A percentile compares a stretch with the other conserved stretches of the same genome.
Evolutionary conservation across 2,329 filamentous ascomycete genomes (phyloP).

Genomic region (Aureobasidium leucospermi): DNA sequence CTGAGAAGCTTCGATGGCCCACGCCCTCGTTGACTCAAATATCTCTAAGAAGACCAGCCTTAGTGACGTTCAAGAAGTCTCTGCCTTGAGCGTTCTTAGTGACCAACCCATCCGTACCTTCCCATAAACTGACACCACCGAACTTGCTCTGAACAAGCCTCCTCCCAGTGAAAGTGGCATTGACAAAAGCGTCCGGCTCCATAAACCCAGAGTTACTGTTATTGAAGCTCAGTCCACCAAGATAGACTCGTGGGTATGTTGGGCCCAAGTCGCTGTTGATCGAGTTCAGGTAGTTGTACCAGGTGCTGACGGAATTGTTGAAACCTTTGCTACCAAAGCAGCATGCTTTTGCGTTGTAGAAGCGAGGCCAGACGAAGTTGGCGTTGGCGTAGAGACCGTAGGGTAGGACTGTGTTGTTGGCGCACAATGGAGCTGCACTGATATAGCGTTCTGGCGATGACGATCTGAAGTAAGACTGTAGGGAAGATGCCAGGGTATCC

Average conservation of each 20-base stretch:
- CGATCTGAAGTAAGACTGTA: slow-evolving; percentile 4
- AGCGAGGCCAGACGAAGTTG: slow-evolving; percentile 15
- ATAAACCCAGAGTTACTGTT: not conserved
- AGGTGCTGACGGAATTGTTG: slow-evolving; percentile 5
- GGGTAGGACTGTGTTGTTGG: slow-evolving; percentile 9
- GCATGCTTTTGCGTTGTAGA: slow-evolving; percentile 13
- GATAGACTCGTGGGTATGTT: slow-evolving; percentile 5
- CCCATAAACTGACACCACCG: slow-evolving; percentile 11
- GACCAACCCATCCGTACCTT: not conserved
- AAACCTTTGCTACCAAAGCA: not conserved
- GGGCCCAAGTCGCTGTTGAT: not conserved
- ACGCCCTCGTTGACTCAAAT: no score
- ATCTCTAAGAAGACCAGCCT: not conserved
- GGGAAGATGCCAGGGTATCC: not conserved
- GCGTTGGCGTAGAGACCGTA: slow-evolving; percentile 7
- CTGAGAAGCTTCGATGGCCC: no score
- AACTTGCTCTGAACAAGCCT: not conserved
- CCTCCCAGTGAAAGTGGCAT: not conserved
- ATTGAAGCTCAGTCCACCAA: slow-evolving; percentile 3
- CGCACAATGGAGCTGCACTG: slow-evolving; percentile 3
- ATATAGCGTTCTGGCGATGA: not conserved
- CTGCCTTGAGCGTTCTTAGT: not conserved
- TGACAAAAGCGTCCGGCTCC: not conserved
- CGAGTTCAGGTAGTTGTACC: not conserved
- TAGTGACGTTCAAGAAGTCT: slow-evolving; percentile 4